Conservation (phyloP, 2,329 filamentous ascomycete genomes). For the Chaetomiaceae sp. region DNA sequence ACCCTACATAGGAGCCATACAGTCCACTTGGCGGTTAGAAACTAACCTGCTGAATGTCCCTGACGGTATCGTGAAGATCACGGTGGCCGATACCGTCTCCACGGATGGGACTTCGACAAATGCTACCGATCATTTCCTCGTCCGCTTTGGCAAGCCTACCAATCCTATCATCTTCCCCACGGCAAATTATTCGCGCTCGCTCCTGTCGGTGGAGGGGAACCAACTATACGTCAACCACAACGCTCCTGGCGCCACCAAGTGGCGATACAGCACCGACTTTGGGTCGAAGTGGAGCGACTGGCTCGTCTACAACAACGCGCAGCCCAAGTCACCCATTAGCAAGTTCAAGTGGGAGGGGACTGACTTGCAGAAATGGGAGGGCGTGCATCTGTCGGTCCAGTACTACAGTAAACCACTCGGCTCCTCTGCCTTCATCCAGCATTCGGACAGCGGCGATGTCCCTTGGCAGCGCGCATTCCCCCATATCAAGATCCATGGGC, state of each 20-base stretch:
- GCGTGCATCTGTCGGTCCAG: conserved; percentile 58
- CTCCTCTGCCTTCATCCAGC: conserved; percentile 56
- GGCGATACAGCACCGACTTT: conserved; percentile 60
- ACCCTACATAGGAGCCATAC: conserved; percentile 48
- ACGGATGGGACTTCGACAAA: conserved; percentile 21
- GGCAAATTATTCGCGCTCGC: conserved; percentile 54
- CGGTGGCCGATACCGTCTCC: conserved; percentile 50
- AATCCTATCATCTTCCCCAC: conserved; percentile 58
- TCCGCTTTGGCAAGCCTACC: conserved; percentile 53
- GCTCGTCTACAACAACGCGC: not conserved
- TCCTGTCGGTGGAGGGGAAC: conserved; percentile 40
- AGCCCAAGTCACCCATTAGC: conserved; percentile 27
- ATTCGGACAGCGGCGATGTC: conserved; percentile 47
- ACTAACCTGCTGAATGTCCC: conserved; percentile 52
- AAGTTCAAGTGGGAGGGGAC: conserved; percentile 55
- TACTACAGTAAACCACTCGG: conserved; percentile 58
- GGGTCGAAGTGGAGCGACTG: conserved; percentile 49
- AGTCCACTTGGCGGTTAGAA: conserved; percentile 50
- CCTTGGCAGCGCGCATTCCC: conserved; percentile 50
- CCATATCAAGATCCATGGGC: conserved; percentile 58
- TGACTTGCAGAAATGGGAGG: conserved; percentile 53
- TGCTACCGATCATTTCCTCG: conserved; percentile 56
- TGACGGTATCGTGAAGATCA: conserved; percentile 57
- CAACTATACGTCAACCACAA: conserved; percentile 51
- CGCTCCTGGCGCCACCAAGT: conserved; percentile 58